Evolutionary conservation across 257 asterid genomes (phyloP).

Genomic region (Solanum chilense): DNA sequence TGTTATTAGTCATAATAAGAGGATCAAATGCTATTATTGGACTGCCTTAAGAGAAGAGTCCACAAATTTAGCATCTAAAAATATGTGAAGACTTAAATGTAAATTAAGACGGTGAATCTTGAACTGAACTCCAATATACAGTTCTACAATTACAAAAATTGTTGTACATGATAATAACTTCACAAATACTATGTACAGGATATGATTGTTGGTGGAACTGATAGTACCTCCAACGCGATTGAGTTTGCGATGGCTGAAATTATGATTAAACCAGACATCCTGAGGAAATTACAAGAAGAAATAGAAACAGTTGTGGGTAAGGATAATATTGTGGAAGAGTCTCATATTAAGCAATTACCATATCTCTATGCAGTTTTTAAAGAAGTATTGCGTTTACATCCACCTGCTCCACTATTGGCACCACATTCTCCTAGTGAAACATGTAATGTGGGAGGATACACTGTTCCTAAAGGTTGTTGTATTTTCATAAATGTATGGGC

Average conservation of each 20-base stretch:
- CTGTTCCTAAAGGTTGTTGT: neutral
- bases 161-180: neutral
- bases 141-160: neutral
- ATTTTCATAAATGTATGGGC: neutral
- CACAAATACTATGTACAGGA: conserved; percentile 21
- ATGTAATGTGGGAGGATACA: neutral
- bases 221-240: conserved; percentile 50
- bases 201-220: conserved; percentile 73
- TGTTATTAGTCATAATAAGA: neutral
- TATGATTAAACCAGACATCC: conserved; percentile 13
- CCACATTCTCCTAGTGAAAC: neutral
- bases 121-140: neutral
- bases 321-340: neutral
- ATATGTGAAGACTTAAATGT: neutral
- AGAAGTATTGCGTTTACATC: neutral
- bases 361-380: neutral
- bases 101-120: conserved; percentile 2
- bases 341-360: neutral
- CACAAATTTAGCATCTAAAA: neutral
- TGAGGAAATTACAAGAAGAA: conserved; percentile 17
- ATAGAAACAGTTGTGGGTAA: conserved; percentile 35
- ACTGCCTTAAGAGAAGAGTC: neutral
- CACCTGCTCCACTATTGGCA: neutral
- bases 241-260: conserved; percentile 65
- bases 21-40: neutral